Evolutionary conservation across 1,284 basidiomycete genomes (phyloP), one percentile per base, ranked within the genome.

Genomic region (Porphyrellus sp.): DNA sequence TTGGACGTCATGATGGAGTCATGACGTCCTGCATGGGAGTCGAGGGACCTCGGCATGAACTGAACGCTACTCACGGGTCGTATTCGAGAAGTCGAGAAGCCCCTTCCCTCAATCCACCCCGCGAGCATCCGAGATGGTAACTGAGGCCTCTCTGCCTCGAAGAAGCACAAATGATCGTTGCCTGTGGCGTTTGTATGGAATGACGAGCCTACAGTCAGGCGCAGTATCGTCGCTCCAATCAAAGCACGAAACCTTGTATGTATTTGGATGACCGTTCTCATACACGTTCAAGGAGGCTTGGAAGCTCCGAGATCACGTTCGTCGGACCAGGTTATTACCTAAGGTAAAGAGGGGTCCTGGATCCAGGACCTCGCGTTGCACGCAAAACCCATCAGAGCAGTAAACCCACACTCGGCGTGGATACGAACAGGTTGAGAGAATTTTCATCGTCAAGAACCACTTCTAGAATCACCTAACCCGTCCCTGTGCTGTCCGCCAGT

Each of bases 191-290:
- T 44, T 35, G 18, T 25, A 24, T 41, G 5, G 28, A 34, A 49
- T 49, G 46, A 43, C 25, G 38, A 30, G 49, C 24, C 15, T 8
- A 42, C 15, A 24, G 27, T 45, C 48, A 46, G 35, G 59, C 42
- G 52, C 56, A 51, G 31, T 46, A 53, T 41, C 31, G 16, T 58
- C 47, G 28, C 30, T 21, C 31, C 21, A n/a, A 51, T 51, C 41
- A 53, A 28, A 52, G 49, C 18, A 24, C 38, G 46, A 48, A 50
- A 52, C 34, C 43, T 47, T 59, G 54, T 11, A 25, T 21, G 20
- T 4, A 23, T 43, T 27, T 45, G 39, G 35, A 46, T 34, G 9
- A 30, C 8, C n/a, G 21, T 65, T 69, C 65, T 53, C 63, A 69
- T 66, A 60, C 30, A 25, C 21, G 35, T 34, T 40, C 40, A 47